Percentiles rank a stretch among this genome's conserved stretches.
Evolutionary conservation across 2,329 filamentous ascomycete genomes (phyloP).

Genomic region (Daldinia sp.): DNA sequence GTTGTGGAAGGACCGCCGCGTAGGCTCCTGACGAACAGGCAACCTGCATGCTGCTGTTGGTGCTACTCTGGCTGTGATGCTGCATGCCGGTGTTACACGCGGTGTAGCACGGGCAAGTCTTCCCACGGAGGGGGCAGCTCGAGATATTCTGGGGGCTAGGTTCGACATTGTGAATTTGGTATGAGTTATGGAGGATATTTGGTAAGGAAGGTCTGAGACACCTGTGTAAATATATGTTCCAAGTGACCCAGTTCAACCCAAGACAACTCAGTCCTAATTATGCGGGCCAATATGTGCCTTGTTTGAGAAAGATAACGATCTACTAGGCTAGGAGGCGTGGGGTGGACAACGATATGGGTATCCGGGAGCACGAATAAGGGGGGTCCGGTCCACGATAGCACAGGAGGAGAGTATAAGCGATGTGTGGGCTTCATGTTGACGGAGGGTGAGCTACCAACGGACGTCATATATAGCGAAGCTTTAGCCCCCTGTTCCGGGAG

Average conservation of each 20-base stretch:
- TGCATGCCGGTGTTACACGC: conserved; percentile 22
- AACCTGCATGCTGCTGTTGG: conserved; percentile 9
- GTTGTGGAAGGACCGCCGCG: conserved; percentile 27
- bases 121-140: conserved; percentile 33
- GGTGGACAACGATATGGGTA: neutral
- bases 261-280: conserved; percentile 4
- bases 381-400: neutral
- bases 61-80: conserved; percentile 21
- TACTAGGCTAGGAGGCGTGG: conserved; percentile 1
- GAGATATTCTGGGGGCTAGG: conserved; percentile 32
- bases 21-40: conserved; percentile 7
- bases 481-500: conserved; percentile 10
- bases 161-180: conserved; percentile 35
- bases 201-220: neutral
- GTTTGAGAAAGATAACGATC: conserved; percentile 9
- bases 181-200: neutral
- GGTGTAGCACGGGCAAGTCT: conserved; percentile 33
- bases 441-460: conserved; percentile 6
- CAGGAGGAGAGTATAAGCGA: neutral
- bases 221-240: conserved; percentile 7
- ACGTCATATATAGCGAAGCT: conserved; percentile 31
- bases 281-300: conserved; percentile 11
- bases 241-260: neutral
- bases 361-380: conserved; percentile 3
- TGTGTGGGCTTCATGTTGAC: conserved; percentile 8